Base-by-base conservation (phyloP, 2,329 filamentous ascomycete genomes). In the Fusarium clavum region DNA sequence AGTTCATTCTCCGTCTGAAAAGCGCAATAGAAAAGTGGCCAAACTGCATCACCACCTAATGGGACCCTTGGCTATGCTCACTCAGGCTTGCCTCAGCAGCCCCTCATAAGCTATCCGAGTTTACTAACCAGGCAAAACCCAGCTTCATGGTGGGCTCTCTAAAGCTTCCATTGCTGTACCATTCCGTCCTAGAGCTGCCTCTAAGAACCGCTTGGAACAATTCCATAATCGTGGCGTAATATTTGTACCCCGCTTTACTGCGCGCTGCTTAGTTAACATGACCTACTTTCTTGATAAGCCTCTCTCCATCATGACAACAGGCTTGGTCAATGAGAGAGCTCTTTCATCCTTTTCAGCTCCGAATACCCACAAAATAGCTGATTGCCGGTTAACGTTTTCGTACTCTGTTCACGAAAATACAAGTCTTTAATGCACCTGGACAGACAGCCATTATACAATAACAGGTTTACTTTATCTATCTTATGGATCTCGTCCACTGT, bases 161-260 rank as follows among this genome's bases (percentile, higher is more conserved):
- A 12, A 46, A 62, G 53, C 58, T 61, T 46, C 41, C 43, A 44
- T 51, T 51, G 32, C 22, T 40, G 34, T 58, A 47, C 66, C 58
- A 56, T 67, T 43, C 67, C 51, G 30, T 53, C 54, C 41, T 56
- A 25, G 30, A 65, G 22, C 52, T 38, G 34, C 34, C 34, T 38
- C 34, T 60, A 25, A 41, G 52, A 43, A 45, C 56, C 60, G 22
- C 52, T 64, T 64, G 38, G 11, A 46, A 64, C 56, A 40, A 64
- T 71, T 73, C 58, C 71, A 75, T 71, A 75, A 74, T 75, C 61
- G 64, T 73, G 62, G 64, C 73, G 73, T 75, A 75, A 75, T 71
- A 45, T 22, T 55, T 16, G n/a, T 44, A 48, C 69, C 73, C 73
- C 73, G 64, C 73, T 74, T 72, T 67, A 41, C 64, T 71, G 59